phyloP scores from a whole-genome alignment of 225 moss, liverwort and hornwort species.

The Pseudisothecium myosuroides region DNA sequence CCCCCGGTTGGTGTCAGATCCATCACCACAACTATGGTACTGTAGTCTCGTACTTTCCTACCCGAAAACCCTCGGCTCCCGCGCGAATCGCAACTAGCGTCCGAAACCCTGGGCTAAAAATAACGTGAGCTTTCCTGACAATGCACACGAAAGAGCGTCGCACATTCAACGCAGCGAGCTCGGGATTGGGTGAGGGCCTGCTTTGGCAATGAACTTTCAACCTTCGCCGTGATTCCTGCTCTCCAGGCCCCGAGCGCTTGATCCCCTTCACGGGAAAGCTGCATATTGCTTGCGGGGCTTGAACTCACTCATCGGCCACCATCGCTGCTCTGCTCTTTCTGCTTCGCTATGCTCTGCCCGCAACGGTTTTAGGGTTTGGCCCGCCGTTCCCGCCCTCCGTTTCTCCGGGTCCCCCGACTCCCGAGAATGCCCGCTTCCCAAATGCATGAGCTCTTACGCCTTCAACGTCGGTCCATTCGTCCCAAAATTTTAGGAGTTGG shows the following conservation, averaged over 20 bases:
- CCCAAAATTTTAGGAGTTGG: neutral
- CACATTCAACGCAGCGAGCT: neutral
- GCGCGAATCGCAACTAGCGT: neutral
- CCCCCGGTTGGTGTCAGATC: neutral
- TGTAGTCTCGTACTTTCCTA: neutral
- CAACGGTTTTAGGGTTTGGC: neutral
- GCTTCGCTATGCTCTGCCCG: neutral
- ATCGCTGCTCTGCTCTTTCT: neutral
- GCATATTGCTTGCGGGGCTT: neutral
- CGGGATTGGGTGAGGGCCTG: neutral
- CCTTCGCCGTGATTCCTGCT: neutral
- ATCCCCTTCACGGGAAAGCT: neutral
- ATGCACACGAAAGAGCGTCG: neutral
- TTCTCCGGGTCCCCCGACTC: neutral
- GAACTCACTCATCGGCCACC: neutral
- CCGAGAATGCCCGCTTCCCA: neutral
- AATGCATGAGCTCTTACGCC: neutral
- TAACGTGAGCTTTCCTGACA: neutral
- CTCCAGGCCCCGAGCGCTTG: neutral
- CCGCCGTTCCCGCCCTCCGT: neutral
- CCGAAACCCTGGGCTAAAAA: neutral
- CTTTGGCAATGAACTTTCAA: neutral
- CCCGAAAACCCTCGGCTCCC: neutral
- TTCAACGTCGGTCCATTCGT: neutral
- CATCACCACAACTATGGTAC: neutral